A percentile compares a stretch with the other conserved stretches of the same genome.
phyloP scores from a whole-genome alignment of 78 protist genomes.

The Pigoraptor vietnamica region DNA sequence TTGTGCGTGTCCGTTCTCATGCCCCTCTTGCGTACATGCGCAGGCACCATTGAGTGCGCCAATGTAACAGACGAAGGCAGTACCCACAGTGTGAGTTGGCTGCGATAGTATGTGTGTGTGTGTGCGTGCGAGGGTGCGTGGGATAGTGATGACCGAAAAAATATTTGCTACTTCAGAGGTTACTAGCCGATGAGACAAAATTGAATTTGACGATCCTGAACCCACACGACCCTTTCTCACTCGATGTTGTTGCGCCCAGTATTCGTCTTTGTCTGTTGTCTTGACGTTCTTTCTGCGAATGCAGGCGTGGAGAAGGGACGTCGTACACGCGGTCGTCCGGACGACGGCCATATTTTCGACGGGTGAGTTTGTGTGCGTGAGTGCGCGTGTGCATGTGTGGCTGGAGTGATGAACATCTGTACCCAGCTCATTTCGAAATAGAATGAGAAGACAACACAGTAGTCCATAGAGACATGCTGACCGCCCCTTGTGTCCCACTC shows the following conservation, averaged over 20 bases:
- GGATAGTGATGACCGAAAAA: background rate
- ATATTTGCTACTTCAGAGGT: conserved; percentile 1
- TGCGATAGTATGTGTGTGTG: too few species aligned
- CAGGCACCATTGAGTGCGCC: too few species aligned
- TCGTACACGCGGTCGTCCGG: too few species aligned
- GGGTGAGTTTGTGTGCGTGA: background rate
- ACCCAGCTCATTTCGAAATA: background rate
- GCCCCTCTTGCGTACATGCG: too few species aligned
- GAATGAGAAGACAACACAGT: background rate
- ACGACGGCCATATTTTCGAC: too few species aligned
- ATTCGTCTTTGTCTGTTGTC: background rate
- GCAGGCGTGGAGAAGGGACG: too few species aligned
- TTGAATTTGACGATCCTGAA: background rate
- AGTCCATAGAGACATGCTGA: background rate
- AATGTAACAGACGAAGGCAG: too few species aligned
- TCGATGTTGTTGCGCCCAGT: background rate
- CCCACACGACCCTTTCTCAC: background rate
- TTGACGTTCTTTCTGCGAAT: too few species aligned
- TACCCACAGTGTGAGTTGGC: too few species aligned
- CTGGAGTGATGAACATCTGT: background rate
- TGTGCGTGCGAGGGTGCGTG: background rate
- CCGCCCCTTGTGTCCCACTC: background rate
- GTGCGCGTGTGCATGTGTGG: background rate
- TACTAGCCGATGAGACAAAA: background rate
- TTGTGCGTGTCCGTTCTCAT: background rate